Evolutionary conservation across 192 early-diverging fungal species (phyloP).

Genomic region (Entomortierella beljakovae): DNA sequence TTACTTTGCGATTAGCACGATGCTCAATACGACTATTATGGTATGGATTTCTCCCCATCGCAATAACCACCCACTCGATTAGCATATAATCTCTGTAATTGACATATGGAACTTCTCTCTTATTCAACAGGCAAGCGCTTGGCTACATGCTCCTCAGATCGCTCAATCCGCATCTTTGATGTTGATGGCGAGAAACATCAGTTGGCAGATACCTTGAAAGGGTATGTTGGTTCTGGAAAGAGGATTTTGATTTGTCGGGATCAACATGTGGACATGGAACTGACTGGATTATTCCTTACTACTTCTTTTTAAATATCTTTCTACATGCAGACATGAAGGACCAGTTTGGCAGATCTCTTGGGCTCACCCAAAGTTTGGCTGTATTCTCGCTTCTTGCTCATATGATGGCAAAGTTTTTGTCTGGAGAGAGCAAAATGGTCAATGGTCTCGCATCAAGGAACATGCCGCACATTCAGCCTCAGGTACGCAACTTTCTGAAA

Average conservation of each 20-base stretch:
- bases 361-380: constrained; percentile 99
- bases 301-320: neutral
- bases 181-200: constrained; percentile 80
- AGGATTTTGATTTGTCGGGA: neutral
- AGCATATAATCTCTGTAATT: neutral
- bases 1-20: constrained; percentile 61
- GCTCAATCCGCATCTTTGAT: constrained; percentile 94
- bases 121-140: constrained; percentile 83
- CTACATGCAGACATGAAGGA: constrained; percentile 82
- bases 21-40: constrained; percentile 72
- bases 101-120: neutral
- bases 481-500: constrained; percentile 56
- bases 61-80: neutral
- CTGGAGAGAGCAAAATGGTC: constrained; percentile 92
- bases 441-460: constrained; percentile 87
- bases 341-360: constrained; percentile 99
- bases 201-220: constrained; percentile 75
- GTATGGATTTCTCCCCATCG: constrained; percentile 1
- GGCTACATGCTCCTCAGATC: constrained; percentile 98
- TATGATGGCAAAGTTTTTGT: constrained; percentile 97
- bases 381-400: constrained; percentile 94
- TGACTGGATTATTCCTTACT: constrained; percentile 1
- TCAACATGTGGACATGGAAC: constrained; percentile 14
- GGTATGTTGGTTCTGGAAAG: constrained; percentile 57
- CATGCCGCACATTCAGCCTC: constrained; percentile 90